A percentile compares a stretch with the other conserved stretches of the same genome.
Conservation (phyloP, 2,329 filamentous ascomycete genomes). For the Aspergillus clavatus region DNA sequence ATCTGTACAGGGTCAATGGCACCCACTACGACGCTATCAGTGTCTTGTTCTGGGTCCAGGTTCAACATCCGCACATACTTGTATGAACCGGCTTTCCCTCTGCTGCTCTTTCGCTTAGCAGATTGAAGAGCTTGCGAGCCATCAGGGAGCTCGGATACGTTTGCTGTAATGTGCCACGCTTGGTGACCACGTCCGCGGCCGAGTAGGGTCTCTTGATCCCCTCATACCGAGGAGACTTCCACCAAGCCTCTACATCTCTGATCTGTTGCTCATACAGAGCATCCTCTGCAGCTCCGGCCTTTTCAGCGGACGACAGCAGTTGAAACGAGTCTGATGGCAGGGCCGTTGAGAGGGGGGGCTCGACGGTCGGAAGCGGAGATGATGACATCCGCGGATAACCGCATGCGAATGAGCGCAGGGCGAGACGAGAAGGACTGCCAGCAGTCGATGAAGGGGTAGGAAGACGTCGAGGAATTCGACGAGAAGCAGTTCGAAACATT, state of each 20-base stretch:
- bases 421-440: conserved; percentile 21
- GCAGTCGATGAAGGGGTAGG: conserved; percentile 15
- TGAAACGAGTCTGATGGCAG: conserved; percentile 77
- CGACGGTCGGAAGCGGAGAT: conserved; percentile 47
- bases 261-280: conserved; percentile 78
- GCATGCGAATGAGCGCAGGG: conserved; percentile 34
- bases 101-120: conserved; percentile 71
- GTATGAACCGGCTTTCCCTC: conserved; percentile 89
- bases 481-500: conserved; percentile 36
- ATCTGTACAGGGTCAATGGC: conserved; percentile 99
- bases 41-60: neutral
- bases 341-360: conserved; percentile 57
- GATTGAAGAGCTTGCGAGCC: conserved; percentile 89
- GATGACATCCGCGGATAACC: conserved; percentile 50
- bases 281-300: conserved; percentile 77
- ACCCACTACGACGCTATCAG: conserved; percentile 62
- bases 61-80: conserved; percentile 48
- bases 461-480: conserved; percentile 34
- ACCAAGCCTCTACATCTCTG: conserved; percentile 83
- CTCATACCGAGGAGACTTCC: conserved; percentile 75
- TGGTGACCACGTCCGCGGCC: conserved; percentile 85
- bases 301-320: conserved; percentile 70
- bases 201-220: conserved; percentile 91
- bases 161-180: conserved; percentile 81
- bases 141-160: conserved; percentile 89